phyloP scores from a whole-genome alignment of 2,329 filamentous ascomycete genomes.

The Fusarium torreyae region DNA sequence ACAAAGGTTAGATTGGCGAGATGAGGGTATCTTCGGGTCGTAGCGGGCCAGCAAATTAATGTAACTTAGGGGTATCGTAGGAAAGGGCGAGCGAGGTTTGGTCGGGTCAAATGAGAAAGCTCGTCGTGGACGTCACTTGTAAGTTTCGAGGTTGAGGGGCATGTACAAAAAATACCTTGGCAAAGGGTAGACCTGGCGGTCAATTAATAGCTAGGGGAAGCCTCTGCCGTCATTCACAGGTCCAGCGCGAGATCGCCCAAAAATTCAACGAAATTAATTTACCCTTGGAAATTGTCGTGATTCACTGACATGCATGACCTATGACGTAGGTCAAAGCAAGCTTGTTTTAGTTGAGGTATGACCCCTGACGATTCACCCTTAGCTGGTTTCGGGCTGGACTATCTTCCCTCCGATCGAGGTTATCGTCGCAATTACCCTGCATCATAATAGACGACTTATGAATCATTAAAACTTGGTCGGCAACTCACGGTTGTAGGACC shows the following conservation, averaged over 20 bases:
- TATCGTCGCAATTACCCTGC: too few species aligned
- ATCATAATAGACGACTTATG: too few species aligned
- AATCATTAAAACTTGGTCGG: too few species aligned
- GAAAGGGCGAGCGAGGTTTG: slow-evolving; percentile 7
- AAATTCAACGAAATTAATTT: slow-evolving; percentile 13
- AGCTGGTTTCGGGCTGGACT: neutral
- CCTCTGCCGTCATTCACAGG: slow-evolving; percentile 40
- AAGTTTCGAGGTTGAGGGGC: neutral
- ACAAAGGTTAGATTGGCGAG: slow-evolving; percentile 8
- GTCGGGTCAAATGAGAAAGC: neutral
- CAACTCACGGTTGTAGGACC: neutral
- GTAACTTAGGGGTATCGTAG: neutral
- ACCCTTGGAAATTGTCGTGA: slow-evolving; percentile 36
- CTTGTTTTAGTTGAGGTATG: slow-evolving; percentile 36
- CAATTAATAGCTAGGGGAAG: slow-evolving; percentile 32
- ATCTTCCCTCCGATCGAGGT: neutral
- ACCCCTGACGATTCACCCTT: slow-evolving; percentile 19
- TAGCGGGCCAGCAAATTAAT: slow-evolving; percentile 11
- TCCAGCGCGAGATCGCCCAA: slow-evolving; percentile 13
- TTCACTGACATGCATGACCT: slow-evolving; percentile 23
- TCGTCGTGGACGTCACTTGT: slow-evolving; percentile 23
- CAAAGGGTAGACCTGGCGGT: slow-evolving; percentile 13
- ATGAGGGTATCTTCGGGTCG: slow-evolving; percentile 15
- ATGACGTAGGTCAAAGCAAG: slow-evolving; percentile 39
- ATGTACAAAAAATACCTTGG: slow-evolving; percentile 6